A percentile compares a stretch with the other conserved stretches of the same genome.
Evolutionary conservation across 2,329 filamentous ascomycete genomes (phyloP).

Genomic region (Penicillium sp.): DNA sequence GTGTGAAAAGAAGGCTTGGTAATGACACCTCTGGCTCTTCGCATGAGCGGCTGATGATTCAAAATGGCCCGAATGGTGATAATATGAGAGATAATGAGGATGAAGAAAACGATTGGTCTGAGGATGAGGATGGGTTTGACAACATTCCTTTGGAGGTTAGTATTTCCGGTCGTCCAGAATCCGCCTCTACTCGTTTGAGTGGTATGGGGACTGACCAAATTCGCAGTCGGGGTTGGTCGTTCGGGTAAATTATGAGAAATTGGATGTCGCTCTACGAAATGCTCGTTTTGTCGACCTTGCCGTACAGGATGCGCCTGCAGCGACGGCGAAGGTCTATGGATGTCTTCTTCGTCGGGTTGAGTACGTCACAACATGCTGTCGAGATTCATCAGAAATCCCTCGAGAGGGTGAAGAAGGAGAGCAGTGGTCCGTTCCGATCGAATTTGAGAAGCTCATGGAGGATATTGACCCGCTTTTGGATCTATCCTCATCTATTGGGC

Average conservation of each 20-base stretch:
- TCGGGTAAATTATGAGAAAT: constrained; percentile 80
- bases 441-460: constrained; percentile 34
- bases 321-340: constrained; percentile 74
- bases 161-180: neutral
- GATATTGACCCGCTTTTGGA: constrained; percentile 41
- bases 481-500: constrained; percentile 37
- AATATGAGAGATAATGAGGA: constrained; percentile 25
- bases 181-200: constrained; percentile 1
- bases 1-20: constrained; percentile 33
- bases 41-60: constrained; percentile 20
- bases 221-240: constrained; percentile 67
- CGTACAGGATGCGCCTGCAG: constrained; percentile 65
- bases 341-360: constrained; percentile 70
- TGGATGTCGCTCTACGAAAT: constrained; percentile 77
- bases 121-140: constrained; percentile 36
- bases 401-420: constrained; percentile 44
- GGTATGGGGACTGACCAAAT: constrained; percentile 10
- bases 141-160: constrained; percentile 41
- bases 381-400: constrained; percentile 41
- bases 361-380: constrained; percentile 65
- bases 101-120: constrained; percentile 37
- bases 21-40: constrained; percentile 19
- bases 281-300: constrained; percentile 71
- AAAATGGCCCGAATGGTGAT: constrained; percentile 29
- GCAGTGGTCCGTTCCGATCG: constrained; percentile 37